These are phyloP conservation scores for Haberlea rhodopensis DNA, from an alignment of 257 asterid genomes.

Conservation along the genomic window DNA sequence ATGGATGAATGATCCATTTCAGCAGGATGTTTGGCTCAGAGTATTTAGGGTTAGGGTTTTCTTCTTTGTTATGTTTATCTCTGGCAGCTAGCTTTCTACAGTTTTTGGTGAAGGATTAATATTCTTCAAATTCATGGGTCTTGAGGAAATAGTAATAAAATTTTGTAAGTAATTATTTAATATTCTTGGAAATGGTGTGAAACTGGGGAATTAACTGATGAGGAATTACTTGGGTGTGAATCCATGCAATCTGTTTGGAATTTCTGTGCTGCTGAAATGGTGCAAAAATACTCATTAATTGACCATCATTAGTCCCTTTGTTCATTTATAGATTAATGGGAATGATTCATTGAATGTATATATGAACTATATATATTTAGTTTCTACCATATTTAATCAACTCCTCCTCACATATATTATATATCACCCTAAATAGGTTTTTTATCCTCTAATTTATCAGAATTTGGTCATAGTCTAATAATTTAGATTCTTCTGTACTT, in stretches of 20 bases:
- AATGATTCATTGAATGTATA: constrained; percentile 9
- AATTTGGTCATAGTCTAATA: too few species aligned
- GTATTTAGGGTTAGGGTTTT: constrained; percentile 54
- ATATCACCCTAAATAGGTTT: too few species aligned
- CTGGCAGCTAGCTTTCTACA: not conserved
- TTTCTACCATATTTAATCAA: not conserved
- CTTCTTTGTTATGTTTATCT: constrained; percentile 5
- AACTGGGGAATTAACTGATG: constrained; percentile 22
- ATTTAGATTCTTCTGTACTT: too few species aligned
- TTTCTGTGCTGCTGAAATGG: constrained; percentile 31
- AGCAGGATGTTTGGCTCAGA: not conserved
- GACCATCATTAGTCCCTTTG: constrained; percentile 10
- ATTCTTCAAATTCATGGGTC: not conserved
- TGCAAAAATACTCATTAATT: constrained; percentile 17
- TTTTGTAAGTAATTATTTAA: not conserved
- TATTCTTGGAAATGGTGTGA: constrained; percentile 21
- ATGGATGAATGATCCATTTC: not conserved
- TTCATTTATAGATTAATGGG: not conserved
- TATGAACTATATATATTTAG: not conserved
- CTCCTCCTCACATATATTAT: not conserved
- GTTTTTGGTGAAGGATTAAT: not conserved
- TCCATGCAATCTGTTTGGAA: constrained; percentile 29
- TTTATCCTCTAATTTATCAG: too few species aligned
- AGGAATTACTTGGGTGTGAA: constrained; percentile 26
- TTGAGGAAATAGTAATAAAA: not conserved